Conservation (phyloP, 2,329 filamentous ascomycete species). For the Coniochaeta ligniaria region DNA sequence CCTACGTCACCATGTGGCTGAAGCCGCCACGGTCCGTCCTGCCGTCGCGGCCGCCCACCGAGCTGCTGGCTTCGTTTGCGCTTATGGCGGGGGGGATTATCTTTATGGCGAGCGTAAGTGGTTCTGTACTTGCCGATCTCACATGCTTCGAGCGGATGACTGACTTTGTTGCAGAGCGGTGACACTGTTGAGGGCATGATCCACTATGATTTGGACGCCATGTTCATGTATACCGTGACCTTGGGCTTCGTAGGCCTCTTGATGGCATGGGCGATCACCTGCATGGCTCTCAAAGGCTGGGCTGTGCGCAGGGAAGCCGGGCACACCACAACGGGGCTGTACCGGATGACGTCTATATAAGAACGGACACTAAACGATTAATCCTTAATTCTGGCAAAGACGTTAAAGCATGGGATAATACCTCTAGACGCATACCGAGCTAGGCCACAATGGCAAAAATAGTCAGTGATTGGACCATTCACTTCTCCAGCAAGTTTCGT, state of each 20-base stretch:
- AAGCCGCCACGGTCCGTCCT: conserved; percentile 73
- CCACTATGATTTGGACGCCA: conserved; percentile 70
- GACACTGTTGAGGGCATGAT: conserved; percentile 76
- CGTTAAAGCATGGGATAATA: too few relatives aligned
- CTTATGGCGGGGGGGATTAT: conserved; percentile 81
- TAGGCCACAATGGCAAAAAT: too few relatives aligned
- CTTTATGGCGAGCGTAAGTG: conserved; percentile 91
- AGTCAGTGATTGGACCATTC: too few relatives aligned
- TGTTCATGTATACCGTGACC: conserved; percentile 87
- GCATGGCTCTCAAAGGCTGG: conserved; percentile 85
- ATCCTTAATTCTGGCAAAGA: too few relatives aligned
- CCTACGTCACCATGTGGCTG: conserved; percentile 74
- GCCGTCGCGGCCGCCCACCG: conserved; percentile 80
- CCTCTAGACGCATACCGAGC: too few relatives aligned
- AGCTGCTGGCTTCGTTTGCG: conserved; percentile 82
- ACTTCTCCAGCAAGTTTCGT: too few relatives aligned
- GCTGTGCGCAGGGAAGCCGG: conserved; percentile 46
- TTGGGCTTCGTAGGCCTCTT: conserved; percentile 77
- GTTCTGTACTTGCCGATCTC: too few relatives aligned
- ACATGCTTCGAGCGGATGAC: too few relatives aligned
- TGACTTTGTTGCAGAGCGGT: too few relatives aligned
- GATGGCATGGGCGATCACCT: conserved; percentile 76
- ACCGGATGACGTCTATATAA: too few relatives aligned
- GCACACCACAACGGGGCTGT: too few relatives aligned
- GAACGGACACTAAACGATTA: too few relatives aligned